Evolutionary conservation across 2,329 filamentous ascomycete species (phyloP), one percentile per base, ranked within the genome.

Genomic region (Elsinoe batatas): DNA sequence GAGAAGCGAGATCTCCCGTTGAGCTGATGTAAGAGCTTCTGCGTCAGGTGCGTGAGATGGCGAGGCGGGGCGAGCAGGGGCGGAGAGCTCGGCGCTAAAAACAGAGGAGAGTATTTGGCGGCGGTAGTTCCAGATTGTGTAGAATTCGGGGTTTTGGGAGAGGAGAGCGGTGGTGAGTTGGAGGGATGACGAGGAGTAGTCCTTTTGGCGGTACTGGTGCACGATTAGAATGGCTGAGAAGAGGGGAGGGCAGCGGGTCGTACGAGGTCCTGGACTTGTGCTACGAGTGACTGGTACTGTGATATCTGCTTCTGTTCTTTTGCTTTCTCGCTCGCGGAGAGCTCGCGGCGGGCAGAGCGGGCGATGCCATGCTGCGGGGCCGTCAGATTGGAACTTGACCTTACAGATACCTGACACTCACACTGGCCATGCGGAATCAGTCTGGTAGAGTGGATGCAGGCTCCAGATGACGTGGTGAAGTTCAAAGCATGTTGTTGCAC

Each of bases 61-160:
- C 38, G 57, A 50, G 26, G 58, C 43, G 51, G 58, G 55, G 61
- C 66, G 68, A 62, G 60, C 74, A 73, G 62, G 67, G 64, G 72
- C 71, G 63, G 72, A 77, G 60, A 76, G 59, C 57, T 68, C 68
- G 51, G 61, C 60, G 67, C 80, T 58, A 68, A 88, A 75, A 51
- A 82, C 77, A 63, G 83, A 75, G 67, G 82, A 78, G 65, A 90
- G 73, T 61, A 83, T 81, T 60, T 82, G 78, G 63, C 93, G 85
- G 67, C 93, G 85, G 73, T 85, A 80, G 77, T 94, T 94, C 88
- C 88, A 94, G 78, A 89, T 79, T 56, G 88, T 91, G 73, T 93
- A 93, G 75, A 91, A 91, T 71, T 94, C 88, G 22, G 88, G 88
- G 69, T 94, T 94, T 64, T 84, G 79, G 46, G 78, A 79, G 54